Evolutionary conservation across 805 yeast genomes (phyloP), one percentile per base, ranked within the genome.

Genomic region (Sugiyamaella valdiviana): DNA sequence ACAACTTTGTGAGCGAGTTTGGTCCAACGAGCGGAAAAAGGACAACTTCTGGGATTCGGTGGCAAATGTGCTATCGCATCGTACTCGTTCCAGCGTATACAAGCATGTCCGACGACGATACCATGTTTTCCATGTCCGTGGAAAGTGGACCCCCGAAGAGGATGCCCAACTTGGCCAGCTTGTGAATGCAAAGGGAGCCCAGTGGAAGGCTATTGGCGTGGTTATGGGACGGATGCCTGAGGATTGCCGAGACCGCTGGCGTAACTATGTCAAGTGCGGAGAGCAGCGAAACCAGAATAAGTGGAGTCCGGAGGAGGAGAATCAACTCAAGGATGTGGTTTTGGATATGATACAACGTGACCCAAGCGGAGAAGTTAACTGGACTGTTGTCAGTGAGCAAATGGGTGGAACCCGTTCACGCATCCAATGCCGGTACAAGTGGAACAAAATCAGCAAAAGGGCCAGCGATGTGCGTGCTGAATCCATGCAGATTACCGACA

Each of bases 171-270:
- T 91, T 46, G 79, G 79, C 1, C 74, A 74, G 46, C 68, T 86
- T 45, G 85, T 86, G 9, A 65, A 75, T 7, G 79, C 80, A 21
- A 77, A 79, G 56, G 87, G 82, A 50, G 88, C 93, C 15, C 88
- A 85, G 61, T 91, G 98, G 98, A 87, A 87, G 57, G 72, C 73
- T 37, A 85, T 91, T 51, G 97, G 97, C 6, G 75, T 75, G 46
- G 70, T 72, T 6, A 72, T 91, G 78, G 87, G 85, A 12, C 74
- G 98, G 59, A 91, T 91, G 98, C 97, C 98, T 0, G 98, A 91
- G 62, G 98, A 91, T 67, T 90, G 97, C 65, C 76, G 98, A 57
- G 98, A 91, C 64, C 75, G 98, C 58, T 91, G 95, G 95, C 75
- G 98, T 65, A 91, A 91, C 63, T 91, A 90, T 63, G 85, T 90